Evolutionary conservation across 192 early-diverging fungal genomes (phyloP).

Genomic region (Funneliformis geosporum): DNA sequence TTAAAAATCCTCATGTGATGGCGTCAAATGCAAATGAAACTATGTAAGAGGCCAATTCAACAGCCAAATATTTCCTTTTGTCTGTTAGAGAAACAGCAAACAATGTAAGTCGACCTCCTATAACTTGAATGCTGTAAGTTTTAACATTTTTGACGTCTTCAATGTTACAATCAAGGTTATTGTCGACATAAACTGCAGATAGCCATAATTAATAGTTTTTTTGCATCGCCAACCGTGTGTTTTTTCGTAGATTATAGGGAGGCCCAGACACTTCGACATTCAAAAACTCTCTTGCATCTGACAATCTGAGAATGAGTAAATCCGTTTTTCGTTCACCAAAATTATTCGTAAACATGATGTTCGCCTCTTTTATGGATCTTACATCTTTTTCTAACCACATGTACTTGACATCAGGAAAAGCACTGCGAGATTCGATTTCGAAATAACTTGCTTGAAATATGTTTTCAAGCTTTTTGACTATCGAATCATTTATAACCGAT

Average conservation of each 20-base stretch:
- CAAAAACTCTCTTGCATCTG: slow-evolving; percentile 11
- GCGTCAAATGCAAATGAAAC: slow-evolving; percentile 23
- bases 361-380: not conserved
- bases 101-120: no score
- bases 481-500: not conserved
- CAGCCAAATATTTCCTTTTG: slow-evolving; percentile 27
- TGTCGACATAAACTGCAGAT: no score
- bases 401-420: slow-evolving; percentile 26
- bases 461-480: not conserved
- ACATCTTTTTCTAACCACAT: slow-evolving; percentile 20
- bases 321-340: slow-evolving; percentile 13
- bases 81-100: no score
- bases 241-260: no score
- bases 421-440: slow-evolving; percentile 24
- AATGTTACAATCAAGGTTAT: no score
- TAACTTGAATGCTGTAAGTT: no score
- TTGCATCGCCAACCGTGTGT: no score
- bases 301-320: slow-evolving; percentile 19
- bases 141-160: no score
- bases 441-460: slow-evolving; percentile 26
- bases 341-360: slow-evolving; percentile 1
- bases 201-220: no score
- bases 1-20: slow-evolving; percentile 25
- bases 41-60: slow-evolving; percentile 29
- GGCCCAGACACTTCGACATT: slow-evolving; percentile 22